Base-by-base conservation (phyloP, 495 filamentous ascomycete species). In the Amniculicola lignicola region DNA sequence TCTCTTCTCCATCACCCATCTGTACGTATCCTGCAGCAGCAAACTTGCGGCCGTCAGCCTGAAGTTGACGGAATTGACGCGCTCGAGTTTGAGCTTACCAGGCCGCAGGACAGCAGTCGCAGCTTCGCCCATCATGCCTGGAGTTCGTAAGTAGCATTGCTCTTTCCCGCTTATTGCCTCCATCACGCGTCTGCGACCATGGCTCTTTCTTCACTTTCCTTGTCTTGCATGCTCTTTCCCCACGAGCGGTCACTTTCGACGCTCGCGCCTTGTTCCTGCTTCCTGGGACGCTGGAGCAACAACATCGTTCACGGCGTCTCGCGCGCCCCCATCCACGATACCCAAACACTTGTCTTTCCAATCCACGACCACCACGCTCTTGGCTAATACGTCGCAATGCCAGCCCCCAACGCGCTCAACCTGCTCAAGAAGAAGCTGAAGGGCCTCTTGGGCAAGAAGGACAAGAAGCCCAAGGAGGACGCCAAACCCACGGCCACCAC, bases 391-490 rank as follows among this genome's bases (percentile, higher is more conserved):
- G 14, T 47, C 19, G 19, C 14, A 21, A 14, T 25, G 4, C 24
- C 53, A 67, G 64, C 64, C 31, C 64, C 49, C 43, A 57, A 67
- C 52, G 56, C 64, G 25, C 21, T 59, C 43, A 25, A 60, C 42
- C 44, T 4, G 41, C 29, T 64, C 40, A 67, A 67, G 64, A 55
- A 57, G 39, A 24, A 31, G 49, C 54, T 63, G 47, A 63, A 62
- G 51, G 31, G 44, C 47, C 52, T 64, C 46, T 67, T 67, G 60
- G 49, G 49, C 37, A 53, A 51, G 47, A 61, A 58, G 38, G 54
- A 63, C 44, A 59, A 64, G 41, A 39, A 41, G 14, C 51, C 58
- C 49, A 64, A 64, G 49, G 38, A 48, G 21, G 56, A 63, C 36
- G 51, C 50, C 19, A 56, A 56, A 27, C 51, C 62, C 14, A 60